A percentile compares a stretch with the other conserved stretches of the same genome.
Conservation (phyloP, 805 yeast species). For the Metschnikowia cubensis region DNA sequence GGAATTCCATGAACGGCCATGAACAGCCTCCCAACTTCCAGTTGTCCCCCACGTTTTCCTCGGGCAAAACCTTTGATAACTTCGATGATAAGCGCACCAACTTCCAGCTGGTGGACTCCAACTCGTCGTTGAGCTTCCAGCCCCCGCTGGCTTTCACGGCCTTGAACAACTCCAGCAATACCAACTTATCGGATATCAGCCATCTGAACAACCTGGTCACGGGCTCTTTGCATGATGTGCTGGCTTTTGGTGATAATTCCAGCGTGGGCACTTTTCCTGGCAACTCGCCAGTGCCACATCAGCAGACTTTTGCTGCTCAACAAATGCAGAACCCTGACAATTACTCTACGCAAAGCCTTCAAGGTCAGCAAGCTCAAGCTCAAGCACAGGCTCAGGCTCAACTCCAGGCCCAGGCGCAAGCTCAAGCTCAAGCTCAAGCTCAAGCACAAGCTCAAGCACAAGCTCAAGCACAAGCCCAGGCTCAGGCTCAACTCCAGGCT, state of each 20-base stretch:
- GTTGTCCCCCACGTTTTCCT: conserved; percentile 22
- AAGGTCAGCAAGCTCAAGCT: neutral
- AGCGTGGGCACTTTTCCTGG: conserved; percentile 8
- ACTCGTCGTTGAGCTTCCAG: conserved; percentile 27
- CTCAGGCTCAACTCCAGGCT: neutral
- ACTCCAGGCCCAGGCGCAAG: neutral
- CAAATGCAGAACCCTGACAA: neutral
- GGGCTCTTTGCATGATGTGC: conserved; percentile 9
- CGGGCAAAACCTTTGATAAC: conserved; percentile 17
- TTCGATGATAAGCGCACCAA: conserved; percentile 20
- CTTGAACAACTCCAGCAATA: conserved; percentile 36
- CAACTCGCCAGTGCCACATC: conserved; percentile 1
- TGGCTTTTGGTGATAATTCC: conserved; percentile 6
- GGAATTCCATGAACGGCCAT: conserved; percentile 9
- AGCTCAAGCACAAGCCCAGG: neutral
- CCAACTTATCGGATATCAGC: conserved; percentile 37
- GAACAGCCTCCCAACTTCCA: conserved; percentile 18
- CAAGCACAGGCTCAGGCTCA: neutral
- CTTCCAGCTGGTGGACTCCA: conserved; percentile 37
- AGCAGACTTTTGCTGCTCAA: neutral
- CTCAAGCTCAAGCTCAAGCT: neutral
- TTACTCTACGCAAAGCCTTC: neutral
- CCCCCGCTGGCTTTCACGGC: conserved; percentile 42
- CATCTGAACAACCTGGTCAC: conserved; percentile 17
- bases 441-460: conserved; percentile 9